These are phyloP conservation scores for Colletotrichum ledebouriae DNA, from an alignment of 2,329 filamentous ascomycete genomes.

Conservation along the genomic window DNA sequence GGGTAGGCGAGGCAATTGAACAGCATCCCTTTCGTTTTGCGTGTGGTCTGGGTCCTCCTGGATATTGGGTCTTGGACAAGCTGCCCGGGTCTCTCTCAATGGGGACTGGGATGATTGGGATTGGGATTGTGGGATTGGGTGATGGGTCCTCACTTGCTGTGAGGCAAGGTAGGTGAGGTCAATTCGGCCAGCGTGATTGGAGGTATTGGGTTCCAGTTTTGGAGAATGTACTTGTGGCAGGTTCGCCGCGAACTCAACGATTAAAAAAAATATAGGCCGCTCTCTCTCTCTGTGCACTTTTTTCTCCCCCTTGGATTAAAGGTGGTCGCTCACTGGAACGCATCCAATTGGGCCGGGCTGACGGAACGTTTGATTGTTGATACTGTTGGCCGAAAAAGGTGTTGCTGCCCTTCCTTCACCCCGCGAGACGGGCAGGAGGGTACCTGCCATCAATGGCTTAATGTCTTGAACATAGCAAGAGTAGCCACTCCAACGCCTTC, in stretches of 20 bases:
- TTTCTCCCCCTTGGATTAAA: slow-evolving; percentile 19
- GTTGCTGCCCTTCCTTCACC: slow-evolving; percentile 1
- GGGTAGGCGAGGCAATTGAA: slow-evolving; percentile 40
- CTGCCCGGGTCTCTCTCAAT: slow-evolving; percentile 34
- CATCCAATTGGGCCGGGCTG: slow-evolving; percentile 37
- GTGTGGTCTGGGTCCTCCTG: slow-evolving; percentile 35
- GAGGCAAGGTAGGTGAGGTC: slow-evolving; percentile 38
- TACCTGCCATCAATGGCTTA: no score
- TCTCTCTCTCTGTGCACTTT: slow-evolving; percentile 21
- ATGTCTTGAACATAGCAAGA: neutral
- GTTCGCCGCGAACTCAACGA: slow-evolving; percentile 38
- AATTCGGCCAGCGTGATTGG: slow-evolving; percentile 39
- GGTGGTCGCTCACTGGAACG: slow-evolving; percentile 29
- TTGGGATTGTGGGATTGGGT: slow-evolving; percentile 33
- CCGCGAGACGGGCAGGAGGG: neutral
- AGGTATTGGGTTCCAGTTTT: slow-evolving; percentile 36
- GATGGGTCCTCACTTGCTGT: slow-evolving; percentile 37
- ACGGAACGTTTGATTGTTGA: slow-evolving; percentile 27
- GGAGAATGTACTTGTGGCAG: slow-evolving; percentile 28
- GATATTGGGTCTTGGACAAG: slow-evolving; percentile 33
- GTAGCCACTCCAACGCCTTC: neutral
- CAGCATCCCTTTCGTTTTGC: slow-evolving; percentile 40
- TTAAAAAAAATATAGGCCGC: slow-evolving; percentile 35
- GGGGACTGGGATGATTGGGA: slow-evolving; percentile 37
- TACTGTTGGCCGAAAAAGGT: slow-evolving; percentile 21